Conservation (phyloP, 1,284 basidiomycete species). For the Malassezia psittaci region DNA sequence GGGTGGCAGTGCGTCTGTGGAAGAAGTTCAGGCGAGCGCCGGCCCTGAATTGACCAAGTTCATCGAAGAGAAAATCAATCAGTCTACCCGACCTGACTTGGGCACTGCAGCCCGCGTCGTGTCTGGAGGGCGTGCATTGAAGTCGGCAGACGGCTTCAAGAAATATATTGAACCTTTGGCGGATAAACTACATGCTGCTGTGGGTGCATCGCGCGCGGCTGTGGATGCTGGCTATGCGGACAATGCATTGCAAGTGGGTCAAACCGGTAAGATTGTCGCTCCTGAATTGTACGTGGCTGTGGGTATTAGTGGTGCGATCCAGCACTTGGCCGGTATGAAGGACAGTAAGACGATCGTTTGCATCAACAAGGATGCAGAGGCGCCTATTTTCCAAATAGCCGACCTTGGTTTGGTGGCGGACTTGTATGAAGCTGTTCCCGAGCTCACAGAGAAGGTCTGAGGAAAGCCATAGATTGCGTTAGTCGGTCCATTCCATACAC, state of each 20-base stretch:
- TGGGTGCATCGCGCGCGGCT: conserved; percentile 91
- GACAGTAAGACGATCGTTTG: conserved; percentile 97
- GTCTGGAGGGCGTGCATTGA: conserved; percentile 89
- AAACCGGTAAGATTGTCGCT: conserved; percentile 74
- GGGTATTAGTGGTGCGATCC: conserved; percentile 95
- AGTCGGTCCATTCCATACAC: neutral
- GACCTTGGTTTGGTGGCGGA: conserved; percentile 79
- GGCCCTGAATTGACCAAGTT: conserved; percentile 56
- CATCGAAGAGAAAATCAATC: conserved; percentile 71
- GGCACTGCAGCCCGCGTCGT: conserved; percentile 78
- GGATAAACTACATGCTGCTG: conserved; percentile 83
- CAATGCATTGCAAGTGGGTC: conserved; percentile 94
- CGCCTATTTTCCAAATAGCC: conserved; percentile 97
- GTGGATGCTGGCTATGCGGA: conserved; percentile 98
- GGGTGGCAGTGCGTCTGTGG: conserved; percentile 55
- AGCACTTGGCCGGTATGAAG: conserved; percentile 99
- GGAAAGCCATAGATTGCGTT: neutral
- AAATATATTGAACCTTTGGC: conserved; percentile 81
- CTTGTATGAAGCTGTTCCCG: conserved; percentile 47
- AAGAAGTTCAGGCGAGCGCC: conserved; percentile 61
- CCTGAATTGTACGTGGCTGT: conserved; percentile 91
- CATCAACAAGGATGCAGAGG: conserved; percentile 97
- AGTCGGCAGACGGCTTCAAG: conserved; percentile 85
- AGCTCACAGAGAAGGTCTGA: conserved; percentile 26
- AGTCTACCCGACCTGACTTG: conserved; percentile 87